Evolutionary conservation across 768 basidiomycete genomes (phyloP).

Genomic region (Tylopilus plumbeoviolaceoides): DNA sequence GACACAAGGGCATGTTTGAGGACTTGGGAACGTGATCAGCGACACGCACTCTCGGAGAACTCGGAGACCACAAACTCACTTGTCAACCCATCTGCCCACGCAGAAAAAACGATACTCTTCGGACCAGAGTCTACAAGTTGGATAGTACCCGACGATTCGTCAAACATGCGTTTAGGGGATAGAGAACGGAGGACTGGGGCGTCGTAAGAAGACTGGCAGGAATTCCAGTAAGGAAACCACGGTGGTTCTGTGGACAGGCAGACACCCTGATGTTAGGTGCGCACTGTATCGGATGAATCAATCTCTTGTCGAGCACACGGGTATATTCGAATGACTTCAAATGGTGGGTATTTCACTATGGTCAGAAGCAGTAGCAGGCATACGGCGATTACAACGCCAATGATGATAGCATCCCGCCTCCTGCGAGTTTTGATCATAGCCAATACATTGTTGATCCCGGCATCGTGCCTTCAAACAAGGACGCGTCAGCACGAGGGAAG

Average conservation of each 20-base stretch:
- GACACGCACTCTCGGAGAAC: neutral
- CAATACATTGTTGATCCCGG: slow-evolving; percentile 90
- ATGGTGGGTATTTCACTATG: slow-evolving; percentile 13
- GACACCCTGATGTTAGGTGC: neutral
- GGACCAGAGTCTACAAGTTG: slow-evolving; percentile 62
- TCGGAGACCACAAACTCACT: slow-evolving; percentile 43
- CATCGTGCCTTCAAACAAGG: slow-evolving; percentile 57
- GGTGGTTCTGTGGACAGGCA: neutral
- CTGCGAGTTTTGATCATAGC: slow-evolving; percentile 91
- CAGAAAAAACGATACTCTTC: slow-evolving; percentile 86
- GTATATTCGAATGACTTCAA: neutral
- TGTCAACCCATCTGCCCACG: slow-evolving; percentile 82
- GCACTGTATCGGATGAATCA: neutral
- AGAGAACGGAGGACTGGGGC: slow-evolving; percentile 47
- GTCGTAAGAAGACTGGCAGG: slow-evolving; percentile 61
- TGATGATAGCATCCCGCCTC: slow-evolving; percentile 82
- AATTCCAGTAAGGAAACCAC: slow-evolving; percentile 53
- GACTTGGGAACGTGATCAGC: slow-evolving; percentile 41
- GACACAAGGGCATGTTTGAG: slow-evolving; percentile 62
- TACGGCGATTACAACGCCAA: slow-evolving; percentile 82
- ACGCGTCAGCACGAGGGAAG: neutral
- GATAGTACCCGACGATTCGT: slow-evolving; percentile 53
- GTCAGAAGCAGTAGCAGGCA: slow-evolving; percentile 63
- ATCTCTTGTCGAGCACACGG: neutral
- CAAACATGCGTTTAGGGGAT: slow-evolving; percentile 58